These are phyloP conservation scores for Fomitopsis schrenkii DNA, from an alignment of 1,284 basidiomycete species.

Conservation along the genomic window DNA sequence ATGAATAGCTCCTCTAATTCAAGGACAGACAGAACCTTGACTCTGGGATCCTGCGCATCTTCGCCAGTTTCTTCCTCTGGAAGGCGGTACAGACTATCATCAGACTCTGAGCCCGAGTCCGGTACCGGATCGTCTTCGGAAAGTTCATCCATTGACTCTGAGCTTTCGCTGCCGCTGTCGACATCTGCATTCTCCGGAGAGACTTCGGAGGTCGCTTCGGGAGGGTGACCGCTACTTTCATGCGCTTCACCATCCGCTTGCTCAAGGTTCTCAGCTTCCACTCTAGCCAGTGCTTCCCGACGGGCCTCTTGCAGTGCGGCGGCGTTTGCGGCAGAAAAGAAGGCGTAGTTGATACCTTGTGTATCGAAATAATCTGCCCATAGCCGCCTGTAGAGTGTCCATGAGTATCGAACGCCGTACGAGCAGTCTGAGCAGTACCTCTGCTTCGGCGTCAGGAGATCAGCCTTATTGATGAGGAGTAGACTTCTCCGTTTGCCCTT, in stretches of 20 bases:
- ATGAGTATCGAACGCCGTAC: background rate
- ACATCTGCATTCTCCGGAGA: slow-evolving; percentile 26
- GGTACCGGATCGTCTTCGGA: slow-evolving; percentile 11
- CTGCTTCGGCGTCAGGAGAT: slow-evolving; percentile 86
- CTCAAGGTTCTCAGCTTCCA: slow-evolving; percentile 10
- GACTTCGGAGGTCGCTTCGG: slow-evolving; percentile 9
- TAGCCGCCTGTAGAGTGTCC: slow-evolving; percentile 37
- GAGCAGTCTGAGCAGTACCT: slow-evolving; percentile 44
- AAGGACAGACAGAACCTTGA: slow-evolving; percentile 79
- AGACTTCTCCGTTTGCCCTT: slow-evolving; percentile 72
- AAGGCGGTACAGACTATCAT: slow-evolving; percentile 19
- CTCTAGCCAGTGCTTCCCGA: slow-evolving; percentile 44
- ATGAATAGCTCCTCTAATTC: slow-evolving; percentile 90
- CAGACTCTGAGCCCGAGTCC: slow-evolving; percentile 11
- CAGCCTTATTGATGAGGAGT: slow-evolving; percentile 95
- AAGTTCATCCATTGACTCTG: slow-evolving; percentile 22
- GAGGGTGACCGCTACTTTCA: background rate
- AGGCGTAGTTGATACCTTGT: slow-evolving; percentile 82
- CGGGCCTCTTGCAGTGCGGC: slow-evolving; percentile 78
- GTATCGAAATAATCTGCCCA: slow-evolving; percentile 97
- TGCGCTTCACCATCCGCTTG: slow-evolving; percentile 17
- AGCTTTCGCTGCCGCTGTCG: slow-evolving; percentile 26
- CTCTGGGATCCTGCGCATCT: slow-evolving; percentile 61
- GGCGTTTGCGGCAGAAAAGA: slow-evolving; percentile 94
- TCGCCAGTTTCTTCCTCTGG: slow-evolving; percentile 49